Evolutionary conservation across 805 yeast species (phyloP).

Genomic region (Lipomyces spencermartinsiae): DNA sequence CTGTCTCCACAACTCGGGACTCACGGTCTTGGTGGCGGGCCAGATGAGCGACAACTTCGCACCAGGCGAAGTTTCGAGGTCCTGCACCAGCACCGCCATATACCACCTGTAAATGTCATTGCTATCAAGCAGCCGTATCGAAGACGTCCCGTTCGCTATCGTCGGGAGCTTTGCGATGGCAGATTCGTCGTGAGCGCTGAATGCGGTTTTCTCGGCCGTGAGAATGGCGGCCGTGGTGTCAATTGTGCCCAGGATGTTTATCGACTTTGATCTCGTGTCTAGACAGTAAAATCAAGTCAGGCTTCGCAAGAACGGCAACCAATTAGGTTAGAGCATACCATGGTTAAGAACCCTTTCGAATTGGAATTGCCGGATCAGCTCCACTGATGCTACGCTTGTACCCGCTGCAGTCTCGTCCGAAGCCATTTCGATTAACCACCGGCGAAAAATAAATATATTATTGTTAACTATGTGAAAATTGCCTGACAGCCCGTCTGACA

Average conservation of each 20-base stretch:
- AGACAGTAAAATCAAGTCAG: neutral
- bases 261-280: slow-evolving; percentile 70
- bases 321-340: slow-evolving; percentile 3
- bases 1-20: neutral
- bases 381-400: neutral
- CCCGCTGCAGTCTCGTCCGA: neutral
- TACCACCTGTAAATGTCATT: slow-evolving; percentile 93
- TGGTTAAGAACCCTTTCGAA: slow-evolving; percentile 19
- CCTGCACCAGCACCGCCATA: slow-evolving; percentile 56
- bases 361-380: slow-evolving; percentile 18
- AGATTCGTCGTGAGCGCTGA: slow-evolving; percentile 43
- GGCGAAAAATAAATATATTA: too few species aligned
- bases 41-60: slow-evolving; percentile 78
- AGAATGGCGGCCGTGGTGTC: slow-evolving; percentile 67
- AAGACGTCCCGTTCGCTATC: slow-evolving; percentile 15
- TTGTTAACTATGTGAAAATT: too few species aligned
- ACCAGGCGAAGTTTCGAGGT: slow-evolving; percentile 55
- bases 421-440: too few species aligned
- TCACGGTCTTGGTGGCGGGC: slow-evolving; percentile 76
- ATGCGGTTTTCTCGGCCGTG: slow-evolving; percentile 75
- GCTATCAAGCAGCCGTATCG: slow-evolving; percentile 54
- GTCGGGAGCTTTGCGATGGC: slow-evolving; percentile 1
- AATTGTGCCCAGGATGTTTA: slow-evolving; percentile 74
- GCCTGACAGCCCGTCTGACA: too few species aligned
- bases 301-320: too few species aligned